Conservation (phyloP, 1,139 yeast genomes). For the Blastobotrys petasosporus region DNA sequence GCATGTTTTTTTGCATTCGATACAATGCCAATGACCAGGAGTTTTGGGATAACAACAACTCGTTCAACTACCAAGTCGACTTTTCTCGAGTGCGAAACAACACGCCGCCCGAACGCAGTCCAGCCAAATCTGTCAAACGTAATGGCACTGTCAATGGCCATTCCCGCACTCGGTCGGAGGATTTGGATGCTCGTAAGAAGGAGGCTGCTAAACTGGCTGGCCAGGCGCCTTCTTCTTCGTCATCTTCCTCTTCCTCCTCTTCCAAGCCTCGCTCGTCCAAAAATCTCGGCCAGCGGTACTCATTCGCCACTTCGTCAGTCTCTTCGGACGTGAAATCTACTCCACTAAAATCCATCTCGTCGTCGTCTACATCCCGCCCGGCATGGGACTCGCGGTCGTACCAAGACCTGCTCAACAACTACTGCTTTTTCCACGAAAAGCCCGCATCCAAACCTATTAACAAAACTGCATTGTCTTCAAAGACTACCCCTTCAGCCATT, state of each 20-base stretch:
- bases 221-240: no score
- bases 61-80: constrained; percentile 51
- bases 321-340: no score
- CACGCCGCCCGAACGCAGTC: not conserved
- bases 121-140: constrained; percentile 3
- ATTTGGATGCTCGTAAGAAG: no score
- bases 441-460: constrained; percentile 1
- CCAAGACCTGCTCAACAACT: constrained; percentile 61
- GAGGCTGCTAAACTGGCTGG: no score
- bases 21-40: constrained; percentile 48
- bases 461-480: not conserved
- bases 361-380: constrained; percentile 18
- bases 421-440: constrained; percentile 52
- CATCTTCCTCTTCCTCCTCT: no score
- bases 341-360: not conserved
- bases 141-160: no score
- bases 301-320: constrained; percentile 33
- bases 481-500: constrained; percentile 1
- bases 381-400: constrained; percentile 56
- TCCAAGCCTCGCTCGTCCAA: not conserved
- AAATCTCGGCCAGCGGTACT: constrained; percentile 33
- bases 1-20: constrained; percentile 51
- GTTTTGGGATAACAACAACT: constrained; percentile 72
- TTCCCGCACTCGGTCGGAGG: constrained; percentile 2
- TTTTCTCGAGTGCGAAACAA: constrained; percentile 30